Evolutionary conservation across 202 grass and related monocot genomes (phyloP).

Genomic region (Musa balbisiana): DNA sequence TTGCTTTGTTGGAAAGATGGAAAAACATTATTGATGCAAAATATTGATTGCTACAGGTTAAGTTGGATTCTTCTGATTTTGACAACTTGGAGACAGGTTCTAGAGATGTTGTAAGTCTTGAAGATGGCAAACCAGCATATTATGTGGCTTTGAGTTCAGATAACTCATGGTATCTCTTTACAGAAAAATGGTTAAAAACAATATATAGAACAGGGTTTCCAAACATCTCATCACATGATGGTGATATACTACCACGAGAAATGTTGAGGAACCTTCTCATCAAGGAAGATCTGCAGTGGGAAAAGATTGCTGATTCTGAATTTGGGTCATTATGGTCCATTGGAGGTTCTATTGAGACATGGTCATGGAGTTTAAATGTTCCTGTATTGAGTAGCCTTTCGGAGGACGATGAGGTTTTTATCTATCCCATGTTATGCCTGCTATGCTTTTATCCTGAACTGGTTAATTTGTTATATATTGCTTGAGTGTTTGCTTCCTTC

Average conservation of each 20-base stretch:
- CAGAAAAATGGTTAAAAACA: conserved; percentile 88
- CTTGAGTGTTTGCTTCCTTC: background rate
- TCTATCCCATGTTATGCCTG: conserved; percentile 12
- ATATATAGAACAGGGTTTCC: conserved; percentile 81
- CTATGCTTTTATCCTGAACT: background rate
- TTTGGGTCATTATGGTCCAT: conserved; percentile 76
- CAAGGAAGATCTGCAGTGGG: conserved; percentile 72
- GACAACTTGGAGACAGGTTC: conserved; percentile 38
- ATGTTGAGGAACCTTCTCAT: conserved; percentile 66
- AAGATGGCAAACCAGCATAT: conserved; percentile 39
- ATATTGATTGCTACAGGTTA: conserved; percentile 40
- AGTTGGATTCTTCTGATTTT: conserved; percentile 32
- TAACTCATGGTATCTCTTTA: conserved; percentile 97
- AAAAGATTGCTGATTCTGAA: conserved; percentile 80
- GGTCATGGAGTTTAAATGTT: conserved; percentile 99
- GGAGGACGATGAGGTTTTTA: conserved; percentile 71
- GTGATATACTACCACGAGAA: conserved; percentile 57
- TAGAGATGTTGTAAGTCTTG: conserved; percentile 14
- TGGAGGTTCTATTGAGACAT: conserved; percentile 92
- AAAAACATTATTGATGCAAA: background rate
- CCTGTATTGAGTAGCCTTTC: conserved; percentile 85
- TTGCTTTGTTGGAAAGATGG: background rate
- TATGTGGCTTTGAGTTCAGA: conserved; percentile 96
- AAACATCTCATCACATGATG: conserved; percentile 50
- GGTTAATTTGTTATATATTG: background rate